Base-by-base conservation (phyloP, 2,329 filamentous ascomycete genomes). In the Talaromyces sp. region DNA sequence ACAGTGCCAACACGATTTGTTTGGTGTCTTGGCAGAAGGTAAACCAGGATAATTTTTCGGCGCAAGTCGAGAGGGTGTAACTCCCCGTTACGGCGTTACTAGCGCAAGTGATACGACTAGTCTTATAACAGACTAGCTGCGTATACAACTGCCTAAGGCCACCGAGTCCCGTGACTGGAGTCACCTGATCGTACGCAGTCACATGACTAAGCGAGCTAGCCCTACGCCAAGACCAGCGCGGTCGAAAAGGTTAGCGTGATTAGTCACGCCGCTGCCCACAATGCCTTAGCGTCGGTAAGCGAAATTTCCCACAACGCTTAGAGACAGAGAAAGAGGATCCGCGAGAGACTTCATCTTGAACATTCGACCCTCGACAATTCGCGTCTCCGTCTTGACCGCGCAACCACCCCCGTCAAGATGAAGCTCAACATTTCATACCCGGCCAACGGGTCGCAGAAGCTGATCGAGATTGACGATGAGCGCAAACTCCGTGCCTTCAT, bases 371-470 rank as follows among this genome's bases (percentile, higher is more conserved):
- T 77, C 76, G 75, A 77, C 75, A 77, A 73, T 68, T 70, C 72
- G 73, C 74, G 73, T 74, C 74, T 75, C 71, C 77, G 76, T 79
- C 78, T 80, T 80, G 76, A 78, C 77, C 73, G 75, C 75, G 76
- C 73, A 74, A 67, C 72, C 54, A 63, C 44, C 54, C 73, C 76
- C 78, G 82, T 79, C 82, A 83, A 85, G 83, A 90, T 90, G 88
- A 90, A 91, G 85, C 84, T 88, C 80, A 88, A 88, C 83, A 85
- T 88, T 77, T 88, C 85, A 77, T 96, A 93, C 89, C 95, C 95
- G 84, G 92, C 93, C 88, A 98, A 98, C 85, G 95, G 95, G 88
- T 95, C 92, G 79, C 95, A 99, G 84, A 99, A 99, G 88, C 87
- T 99, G 80, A 89, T 99, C 85, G 96, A 99, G 75, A 84, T 99